Percentiles rank a stretch among this genome's conserved stretches.
Evolutionary conservation across 176 grass and related monocot genomes (phyloP).

Genomic region (Oryza rufipogon): DNA sequence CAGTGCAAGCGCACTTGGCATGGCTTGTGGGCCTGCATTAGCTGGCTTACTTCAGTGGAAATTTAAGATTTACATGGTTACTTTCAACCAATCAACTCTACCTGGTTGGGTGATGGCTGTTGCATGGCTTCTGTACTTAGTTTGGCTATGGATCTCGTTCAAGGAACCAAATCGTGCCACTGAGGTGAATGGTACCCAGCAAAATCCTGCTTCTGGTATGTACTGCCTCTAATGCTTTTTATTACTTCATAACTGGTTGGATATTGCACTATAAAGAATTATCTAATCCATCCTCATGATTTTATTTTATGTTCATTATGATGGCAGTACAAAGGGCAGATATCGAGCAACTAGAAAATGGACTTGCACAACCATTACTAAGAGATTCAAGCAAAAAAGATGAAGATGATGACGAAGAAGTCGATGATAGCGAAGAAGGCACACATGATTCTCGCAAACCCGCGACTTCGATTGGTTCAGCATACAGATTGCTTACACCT

Average conservation of each 20-base stretch:
- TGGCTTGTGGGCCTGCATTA: constrained; percentile 95
- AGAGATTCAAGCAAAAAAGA: constrained; percentile 59
- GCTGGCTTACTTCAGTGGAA: constrained; percentile 94
- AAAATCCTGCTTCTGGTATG: constrained; percentile 60
- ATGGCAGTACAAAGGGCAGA: constrained; percentile 59
- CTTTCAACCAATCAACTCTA: constrained; percentile 84
- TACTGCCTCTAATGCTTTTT: constrained; percentile 10
- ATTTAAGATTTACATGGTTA: constrained; percentile 85
- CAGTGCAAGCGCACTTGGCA: constrained; percentile 93
- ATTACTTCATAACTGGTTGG: constrained; percentile 21
- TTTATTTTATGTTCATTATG: constrained; percentile 8
- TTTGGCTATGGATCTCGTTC: constrained; percentile 83
- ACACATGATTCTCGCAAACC: constrained; percentile 66
- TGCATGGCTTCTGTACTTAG: constrained; percentile 84
- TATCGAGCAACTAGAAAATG: constrained; percentile 66
- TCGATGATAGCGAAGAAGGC: constrained; percentile 71
- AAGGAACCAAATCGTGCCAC: constrained; percentile 76
- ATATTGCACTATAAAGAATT: constrained; percentile 5
- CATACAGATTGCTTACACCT: constrained; percentile 95
- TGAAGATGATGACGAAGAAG: constrained; percentile 72
- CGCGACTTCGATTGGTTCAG: constrained; percentile 81
- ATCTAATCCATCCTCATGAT: constrained; percentile 5
- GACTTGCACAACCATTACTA: constrained; percentile 76
- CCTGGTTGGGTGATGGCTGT: constrained; percentile 99
- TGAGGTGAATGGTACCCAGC: constrained; percentile 44